Evolutionary conservation across 2,329 filamentous ascomycete species (phyloP), one percentile per base, ranked within the genome.

Genomic region (Aspergillus aculeatinus): DNA sequence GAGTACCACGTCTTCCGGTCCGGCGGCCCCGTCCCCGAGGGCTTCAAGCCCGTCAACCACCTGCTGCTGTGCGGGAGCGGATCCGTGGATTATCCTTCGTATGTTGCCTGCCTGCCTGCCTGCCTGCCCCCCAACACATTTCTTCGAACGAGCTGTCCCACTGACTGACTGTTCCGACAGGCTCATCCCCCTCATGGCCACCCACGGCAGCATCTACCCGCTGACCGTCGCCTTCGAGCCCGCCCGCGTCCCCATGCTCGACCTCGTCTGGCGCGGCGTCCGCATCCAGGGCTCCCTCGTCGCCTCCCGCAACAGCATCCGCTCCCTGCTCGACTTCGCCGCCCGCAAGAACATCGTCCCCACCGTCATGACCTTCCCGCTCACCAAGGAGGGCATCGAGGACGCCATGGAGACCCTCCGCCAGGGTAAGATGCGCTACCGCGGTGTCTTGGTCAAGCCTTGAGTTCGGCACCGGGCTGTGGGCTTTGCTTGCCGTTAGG

Each of bases 281-380:
- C 84, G 81, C 5, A 79, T 93, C 3, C 81, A 85, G 63, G 87
- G 87, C 3, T 87, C 82, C 76, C 80, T 88, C 0, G 82, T 83
- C 35, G 88, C 88, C 0, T 82, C 88, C 51, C 81, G 86, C 0
- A 76, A 85, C 27, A 84, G 89, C 64, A 80, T 82, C 55, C 83
- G 87, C 70, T 84, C 89, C 67, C 85, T 89, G 54, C 82, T 91
- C 56, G 79, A 78, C 4, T 91, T 91, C 70, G 82, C 87, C 0
- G 76, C 80, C 61, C 73, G 78, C 16, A 85, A 90, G 65, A 80
- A 79, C 4, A 81, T 91, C 63, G 81, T 83, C 70, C 88, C 87
- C 58, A 80, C 89, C 72, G 75, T 90, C 33, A 83, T 89, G 78
- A 85, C 79, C 70, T 90, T 85, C 69, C 80, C 84, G 0, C 77